Percentiles rank a stretch among this genome's conserved stretches.
Evolutionary conservation across 2,329 filamentous ascomycete genomes (phyloP).

Genomic region (Aciculosporium take): DNA sequence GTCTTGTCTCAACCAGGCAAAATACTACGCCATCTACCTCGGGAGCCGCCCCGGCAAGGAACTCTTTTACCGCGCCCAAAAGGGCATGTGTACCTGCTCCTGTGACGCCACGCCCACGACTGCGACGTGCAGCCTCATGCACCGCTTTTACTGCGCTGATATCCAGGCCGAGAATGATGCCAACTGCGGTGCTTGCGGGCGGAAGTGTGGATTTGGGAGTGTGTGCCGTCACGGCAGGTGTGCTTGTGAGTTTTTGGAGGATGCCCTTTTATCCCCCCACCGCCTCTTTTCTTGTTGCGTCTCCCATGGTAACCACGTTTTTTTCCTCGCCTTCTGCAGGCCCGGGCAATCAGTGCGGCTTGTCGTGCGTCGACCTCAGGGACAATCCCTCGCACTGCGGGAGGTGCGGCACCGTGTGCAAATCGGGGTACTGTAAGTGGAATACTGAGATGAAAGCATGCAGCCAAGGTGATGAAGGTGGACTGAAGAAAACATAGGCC

Average conservation of each 20-base stretch:
- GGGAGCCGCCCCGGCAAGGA: neutral
- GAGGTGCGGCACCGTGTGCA: neutral
- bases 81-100: conserved; percentile 1
- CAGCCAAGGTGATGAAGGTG: no score
- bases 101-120: neutral
- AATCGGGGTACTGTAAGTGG: neutral
- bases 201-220: neutral
- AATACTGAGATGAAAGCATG: no score
- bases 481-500: neutral
- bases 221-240: neutral
- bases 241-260: neutral
- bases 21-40: neutral
- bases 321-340: neutral
- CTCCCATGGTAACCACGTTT: neutral
- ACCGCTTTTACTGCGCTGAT: neutral
- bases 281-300: neutral
- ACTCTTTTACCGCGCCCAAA: neutral
- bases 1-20: neutral
- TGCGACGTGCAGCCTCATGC: neutral
- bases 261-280: neutral
- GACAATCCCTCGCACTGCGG: conserved; percentile 1
- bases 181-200: conserved; percentile 1
- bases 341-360: neutral
- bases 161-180: neutral
- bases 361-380: neutral